Evolutionary conservation across 768 basidiomycete genomes (phyloP), one percentile per base, ranked within the genome.

Genomic region (Kwoniella sp.): DNA sequence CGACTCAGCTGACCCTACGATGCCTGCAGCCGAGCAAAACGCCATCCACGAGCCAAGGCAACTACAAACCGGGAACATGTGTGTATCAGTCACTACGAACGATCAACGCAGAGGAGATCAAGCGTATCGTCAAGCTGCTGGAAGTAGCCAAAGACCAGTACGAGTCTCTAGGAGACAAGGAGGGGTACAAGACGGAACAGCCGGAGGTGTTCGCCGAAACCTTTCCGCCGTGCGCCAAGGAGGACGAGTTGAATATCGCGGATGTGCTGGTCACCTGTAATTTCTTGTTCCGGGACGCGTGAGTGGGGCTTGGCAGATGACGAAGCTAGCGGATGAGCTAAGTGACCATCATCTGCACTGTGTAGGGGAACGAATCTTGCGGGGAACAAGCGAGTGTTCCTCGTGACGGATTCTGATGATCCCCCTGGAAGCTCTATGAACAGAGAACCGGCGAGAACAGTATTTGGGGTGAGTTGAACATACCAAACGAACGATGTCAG

Each of bases 201-300:
- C 70, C 83, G 82, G 1, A 75, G 76, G 14, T 79, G 78, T 33
- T 76, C 87, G 32, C 74, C 73, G 45, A 79, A 77, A 9, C 77
- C 76, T n/a, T 91, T 86, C 70, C 84, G 83, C 34, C 88, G 84
- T 1, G 59, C 10, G 48, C 83, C 29, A 68, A 77, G 28, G 82
- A 79, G 46, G 75, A 73, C 22, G 80, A 80, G 46, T 80, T 87
- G 19, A 82, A 90, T 0, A 83, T 92, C 75, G 88, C 88, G 15
- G 89, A 91, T 59, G 87, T 92, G 0, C 87, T 98, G 71, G 88
- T 84, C 0, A 87, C 86, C 57, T 90, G 89, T 62, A 92, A 89
- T 57, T 87, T 85, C 83, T 80, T 90, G 17, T 78, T 98, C 46
- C 84, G 90, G 20, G 87, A 90, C 64, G 85, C 87, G 93, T 95